Conservation (phyloP, 2,329 filamentous ascomycete species). For the Penicillium brasilianum region DNA sequence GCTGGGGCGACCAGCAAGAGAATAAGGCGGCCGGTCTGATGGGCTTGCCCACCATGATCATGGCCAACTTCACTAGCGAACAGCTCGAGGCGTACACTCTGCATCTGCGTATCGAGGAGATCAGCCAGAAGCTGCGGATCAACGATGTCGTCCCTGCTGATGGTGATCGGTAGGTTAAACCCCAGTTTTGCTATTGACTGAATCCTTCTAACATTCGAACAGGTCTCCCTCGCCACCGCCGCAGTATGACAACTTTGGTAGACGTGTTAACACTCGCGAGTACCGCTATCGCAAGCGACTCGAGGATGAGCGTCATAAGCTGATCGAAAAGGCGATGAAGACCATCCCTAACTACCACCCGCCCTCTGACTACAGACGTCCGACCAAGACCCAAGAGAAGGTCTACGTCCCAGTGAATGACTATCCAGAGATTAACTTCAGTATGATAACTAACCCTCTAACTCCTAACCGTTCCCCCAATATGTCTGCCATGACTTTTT, state of each 20-base stretch:
- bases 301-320: constrained; percentile 97
- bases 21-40: constrained; percentile 98
- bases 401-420: constrained; percentile 99
- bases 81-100: constrained; percentile 97
- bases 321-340: constrained; percentile 99
- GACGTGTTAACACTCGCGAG: constrained; percentile 98
- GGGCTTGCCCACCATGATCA: constrained; percentile 94
- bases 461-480: constrained; percentile 67
- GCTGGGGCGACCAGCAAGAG: constrained; percentile 96
- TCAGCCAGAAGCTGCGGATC: constrained; percentile 98
- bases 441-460: constrained; percentile 99
- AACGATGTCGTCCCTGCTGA: constrained; percentile 98
- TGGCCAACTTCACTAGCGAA: constrained; percentile 97
- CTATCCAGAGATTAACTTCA: constrained; percentile 99
- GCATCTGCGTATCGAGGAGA: constrained; percentile 97
- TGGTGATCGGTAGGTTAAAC: constrained; percentile 78
- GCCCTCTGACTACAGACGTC: constrained; percentile 95
- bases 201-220: constrained; percentile 25
- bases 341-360: constrained; percentile 99
- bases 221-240: constrained; percentile 95
- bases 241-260: constrained; percentile 98
- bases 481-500: constrained; percentile 48
- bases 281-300: constrained; percentile 97
- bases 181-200: neutral
- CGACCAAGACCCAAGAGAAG: constrained; percentile 99